These are phyloP conservation scores for Pterulicium gracile DNA, from an alignment of 1,284 basidiomycete genomes.

Conservation along the genomic window DNA sequence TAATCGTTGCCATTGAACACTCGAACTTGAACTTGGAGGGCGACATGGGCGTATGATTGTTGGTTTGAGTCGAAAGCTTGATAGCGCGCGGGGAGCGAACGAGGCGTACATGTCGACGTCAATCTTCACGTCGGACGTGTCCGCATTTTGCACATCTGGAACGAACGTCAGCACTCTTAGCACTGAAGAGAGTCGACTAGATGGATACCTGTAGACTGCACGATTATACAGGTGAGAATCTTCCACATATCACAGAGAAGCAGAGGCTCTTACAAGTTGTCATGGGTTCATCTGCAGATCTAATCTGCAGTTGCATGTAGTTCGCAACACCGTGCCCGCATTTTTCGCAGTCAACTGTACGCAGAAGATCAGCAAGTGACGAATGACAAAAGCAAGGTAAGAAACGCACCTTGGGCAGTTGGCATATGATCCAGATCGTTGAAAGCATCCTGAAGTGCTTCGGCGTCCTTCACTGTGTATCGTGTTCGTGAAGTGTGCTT, in stretches of 20 bases:
- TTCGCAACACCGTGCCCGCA: conserved; percentile 9
- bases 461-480: conserved; percentile 10
- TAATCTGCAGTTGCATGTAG: conserved; percentile 12
- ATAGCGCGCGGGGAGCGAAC: too few relatives aligned
- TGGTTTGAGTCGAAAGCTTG: too few relatives aligned
- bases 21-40: too few relatives aligned
- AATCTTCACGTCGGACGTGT: not conserved
- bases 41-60: too few relatives aligned
- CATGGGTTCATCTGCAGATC: conserved; percentile 13
- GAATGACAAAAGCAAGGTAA: not conserved
- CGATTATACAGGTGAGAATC: too few relatives aligned
- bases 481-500: conserved; percentile 9
- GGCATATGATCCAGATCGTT: not conserved
- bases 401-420: not conserved
- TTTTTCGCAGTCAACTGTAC: conserved; percentile 3
- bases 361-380: not conserved
- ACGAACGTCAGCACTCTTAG: not conserved
- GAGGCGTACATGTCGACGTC: too few relatives aligned
- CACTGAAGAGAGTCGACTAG: not conserved
- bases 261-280: conserved; percentile 2
- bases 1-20: too few relatives aligned
- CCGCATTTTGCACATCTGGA: not conserved
- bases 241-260: not conserved
- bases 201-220: conserved; percentile 1
- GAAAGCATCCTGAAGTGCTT: conserved; percentile 7